A percentile compares a stretch with the other conserved stretches of the same genome.
Evolutionary conservation across 163 green algal species (phyloP).

Genomic region (Coccomyxa subellipsoidea): DNA sequence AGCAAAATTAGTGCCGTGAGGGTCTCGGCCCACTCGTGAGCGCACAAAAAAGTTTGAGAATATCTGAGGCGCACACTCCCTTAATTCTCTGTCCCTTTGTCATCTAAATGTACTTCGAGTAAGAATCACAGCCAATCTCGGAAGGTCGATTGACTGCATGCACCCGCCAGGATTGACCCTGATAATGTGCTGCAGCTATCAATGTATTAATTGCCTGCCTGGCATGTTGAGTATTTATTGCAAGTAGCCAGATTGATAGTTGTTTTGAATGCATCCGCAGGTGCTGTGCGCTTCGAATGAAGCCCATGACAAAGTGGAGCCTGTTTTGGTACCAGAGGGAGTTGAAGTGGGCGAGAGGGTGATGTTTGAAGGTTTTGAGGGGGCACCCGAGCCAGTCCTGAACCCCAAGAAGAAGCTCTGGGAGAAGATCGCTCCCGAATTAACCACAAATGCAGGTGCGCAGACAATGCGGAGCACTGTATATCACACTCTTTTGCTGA

Average conservation of each 20-base stretch:
- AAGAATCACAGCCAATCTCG: too few relatives aligned
- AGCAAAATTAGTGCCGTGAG: background rate
- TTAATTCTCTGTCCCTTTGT: too few relatives aligned
- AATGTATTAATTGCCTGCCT: background rate
- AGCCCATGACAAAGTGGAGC: conserved; percentile 70
- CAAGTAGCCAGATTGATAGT: background rate
- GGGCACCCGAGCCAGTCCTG: conserved; percentile 71
- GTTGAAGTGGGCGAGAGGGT: conserved; percentile 74
- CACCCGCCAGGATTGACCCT: too few relatives aligned
- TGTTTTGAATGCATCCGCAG: conserved; percentile 14
- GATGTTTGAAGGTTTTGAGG: conserved; percentile 70
- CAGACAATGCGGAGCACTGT: background rate
- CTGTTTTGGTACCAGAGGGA: conserved; percentile 74
- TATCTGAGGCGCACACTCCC: conserved; percentile 2
- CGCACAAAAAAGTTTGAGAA: conserved; percentile 8
- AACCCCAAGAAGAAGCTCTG: conserved; percentile 97
- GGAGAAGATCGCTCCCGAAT: conserved; percentile 75
- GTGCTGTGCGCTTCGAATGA: conserved; percentile 88
- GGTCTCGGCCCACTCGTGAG: background rate
- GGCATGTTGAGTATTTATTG: background rate
- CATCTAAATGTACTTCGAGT: too few relatives aligned
- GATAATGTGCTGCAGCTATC: too few relatives aligned
- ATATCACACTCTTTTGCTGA: too few relatives aligned
- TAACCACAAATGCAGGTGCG: conserved; percentile 51
- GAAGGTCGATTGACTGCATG: too few relatives aligned